phyloP scores from a whole-genome alignment of 306 rosid species.

The Cicer chorassanicum region DNA sequence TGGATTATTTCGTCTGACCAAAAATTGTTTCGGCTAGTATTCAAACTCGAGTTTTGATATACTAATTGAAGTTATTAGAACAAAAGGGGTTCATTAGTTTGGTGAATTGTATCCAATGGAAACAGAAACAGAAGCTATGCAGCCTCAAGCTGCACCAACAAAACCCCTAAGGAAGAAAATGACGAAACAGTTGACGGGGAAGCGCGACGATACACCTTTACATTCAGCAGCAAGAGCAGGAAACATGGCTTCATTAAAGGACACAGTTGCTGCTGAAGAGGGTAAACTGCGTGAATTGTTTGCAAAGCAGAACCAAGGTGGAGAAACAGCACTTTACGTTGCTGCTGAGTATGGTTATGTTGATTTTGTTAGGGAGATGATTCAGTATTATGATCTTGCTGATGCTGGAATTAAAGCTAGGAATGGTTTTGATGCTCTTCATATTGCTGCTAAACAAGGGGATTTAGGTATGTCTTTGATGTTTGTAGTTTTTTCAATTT shows the following conservation, averaged over 20 bases:
- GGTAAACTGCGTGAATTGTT: constrained; percentile 55
- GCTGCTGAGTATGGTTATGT: constrained; percentile 88
- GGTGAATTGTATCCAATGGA: constrained; percentile 57
- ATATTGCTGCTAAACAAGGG: constrained; percentile 98
- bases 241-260: constrained; percentile 53
- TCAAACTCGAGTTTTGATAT: neutral
- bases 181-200: constrained; percentile 91
- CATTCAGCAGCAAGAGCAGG: constrained; percentile 89
- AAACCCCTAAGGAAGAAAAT: constrained; percentile 72
- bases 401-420: constrained; percentile 86
- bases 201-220: constrained; percentile 78
- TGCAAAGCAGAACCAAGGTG: constrained; percentile 83
- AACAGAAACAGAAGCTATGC: constrained; percentile 47
- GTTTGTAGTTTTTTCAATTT: neutral
- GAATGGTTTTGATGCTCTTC: constrained; percentile 94
- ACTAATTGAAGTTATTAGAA: constrained; percentile 35
- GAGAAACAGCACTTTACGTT: constrained; percentile 87
- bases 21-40: no score
- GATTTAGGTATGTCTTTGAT: constrained; percentile 63
- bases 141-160: constrained; percentile 49
- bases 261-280: constrained; percentile 56
- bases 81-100: constrained; percentile 26
- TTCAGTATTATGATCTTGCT: constrained; percentile 70
- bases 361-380: constrained; percentile 88
- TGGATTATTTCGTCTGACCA: no score